These are phyloP conservation scores for Ambrosiella cleistominuta DNA, from an alignment of 2,329 filamentous ascomycete species.

Conservation along the genomic window DNA sequence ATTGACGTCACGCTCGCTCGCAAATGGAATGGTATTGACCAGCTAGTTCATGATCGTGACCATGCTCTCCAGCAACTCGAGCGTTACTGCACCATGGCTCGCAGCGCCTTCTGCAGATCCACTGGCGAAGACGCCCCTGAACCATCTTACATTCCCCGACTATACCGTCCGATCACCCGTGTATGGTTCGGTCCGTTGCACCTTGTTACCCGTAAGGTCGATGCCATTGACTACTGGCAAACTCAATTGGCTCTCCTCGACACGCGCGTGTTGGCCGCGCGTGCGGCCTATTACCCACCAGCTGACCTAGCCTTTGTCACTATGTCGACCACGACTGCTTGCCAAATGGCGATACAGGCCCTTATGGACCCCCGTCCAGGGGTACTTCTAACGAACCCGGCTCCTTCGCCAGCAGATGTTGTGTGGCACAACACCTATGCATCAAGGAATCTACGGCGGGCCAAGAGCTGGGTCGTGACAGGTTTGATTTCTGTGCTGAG, in stretches of 20 bases:
- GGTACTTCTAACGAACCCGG: slow-evolving; percentile 66
- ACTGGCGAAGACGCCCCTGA: neutral
- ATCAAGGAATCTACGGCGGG: slow-evolving; percentile 52
- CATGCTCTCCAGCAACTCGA: slow-evolving; percentile 56
- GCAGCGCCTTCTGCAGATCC: neutral
- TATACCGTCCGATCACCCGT: slow-evolving; percentile 45
- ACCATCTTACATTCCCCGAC: neutral
- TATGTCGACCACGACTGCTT: slow-evolving; percentile 85
- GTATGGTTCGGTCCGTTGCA: slow-evolving; percentile 66
- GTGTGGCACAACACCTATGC: slow-evolving; percentile 90
- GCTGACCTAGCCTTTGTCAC: slow-evolving; percentile 87
- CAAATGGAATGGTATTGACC: slow-evolving; percentile 70
- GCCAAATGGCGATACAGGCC: slow-evolving; percentile 91
- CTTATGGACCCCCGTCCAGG: slow-evolving; percentile 81
- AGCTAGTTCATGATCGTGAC: slow-evolving; percentile 50
- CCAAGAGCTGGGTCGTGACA: slow-evolving; percentile 71
- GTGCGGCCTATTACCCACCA: slow-evolving; percentile 58
- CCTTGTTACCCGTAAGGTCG: slow-evolving; percentile 53
- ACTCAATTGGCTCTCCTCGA: slow-evolving; percentile 68
- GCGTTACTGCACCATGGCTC: slow-evolving; percentile 51
- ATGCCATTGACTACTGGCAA: slow-evolving; percentile 89
- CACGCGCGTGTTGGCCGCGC: slow-evolving; percentile 49
- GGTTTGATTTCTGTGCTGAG: slow-evolving; percentile 67
- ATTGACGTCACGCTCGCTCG: slow-evolving; percentile 74
- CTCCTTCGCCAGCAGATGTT: slow-evolving; percentile 80